phyloP scores from a whole-genome alignment of 164 flowering plant species.

The Kingdonia uniflora region DNA sequence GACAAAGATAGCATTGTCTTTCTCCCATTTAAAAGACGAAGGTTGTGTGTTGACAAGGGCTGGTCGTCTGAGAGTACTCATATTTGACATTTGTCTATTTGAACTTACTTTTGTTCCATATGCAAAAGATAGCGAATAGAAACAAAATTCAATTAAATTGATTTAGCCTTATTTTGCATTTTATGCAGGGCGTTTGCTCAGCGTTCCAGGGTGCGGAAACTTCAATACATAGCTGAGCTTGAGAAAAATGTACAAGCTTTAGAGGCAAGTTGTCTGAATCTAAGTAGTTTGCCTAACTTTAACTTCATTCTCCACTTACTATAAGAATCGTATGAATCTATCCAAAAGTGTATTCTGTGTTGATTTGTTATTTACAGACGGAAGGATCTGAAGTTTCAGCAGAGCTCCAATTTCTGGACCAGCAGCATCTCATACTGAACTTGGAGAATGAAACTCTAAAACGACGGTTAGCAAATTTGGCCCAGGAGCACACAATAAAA shows the following conservation, averaged over 20 bases:
- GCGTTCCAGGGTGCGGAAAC: conserved; percentile 89
- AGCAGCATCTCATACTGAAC: conserved; percentile 66
- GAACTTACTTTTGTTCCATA: too few relatives aligned
- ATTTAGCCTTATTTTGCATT: not conserved
- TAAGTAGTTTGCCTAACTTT: not conserved
- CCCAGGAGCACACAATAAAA: conserved; percentile 84
- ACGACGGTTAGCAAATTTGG: conserved; percentile 72
- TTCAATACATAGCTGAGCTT: conserved; percentile 93
- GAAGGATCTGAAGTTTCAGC: conserved; percentile 86
- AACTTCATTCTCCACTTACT: too few relatives aligned
- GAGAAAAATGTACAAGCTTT: conserved; percentile 81
- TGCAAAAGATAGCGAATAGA: too few relatives aligned
- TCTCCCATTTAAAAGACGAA: too few relatives aligned
- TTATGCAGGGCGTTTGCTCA: conserved; percentile 88
- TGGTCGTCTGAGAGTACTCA: too few relatives aligned
- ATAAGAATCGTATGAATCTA: not conserved
- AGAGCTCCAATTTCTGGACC: conserved; percentile 79
- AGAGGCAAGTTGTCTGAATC: conserved; percentile 40
- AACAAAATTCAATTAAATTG: too few relatives aligned
- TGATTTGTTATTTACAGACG: conserved; percentile 34
- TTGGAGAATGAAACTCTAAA: conserved; percentile 93
- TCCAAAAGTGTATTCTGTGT: conserved; percentile 1
- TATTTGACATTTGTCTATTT: too few relatives aligned
- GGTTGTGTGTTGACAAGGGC: too few relatives aligned
- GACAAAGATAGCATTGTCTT: too few relatives aligned